A percentile compares a stretch with the other conserved stretches of the same genome.
Conservation (phyloP, 306 rosid species). For the Cucurbita pepo region DNA sequence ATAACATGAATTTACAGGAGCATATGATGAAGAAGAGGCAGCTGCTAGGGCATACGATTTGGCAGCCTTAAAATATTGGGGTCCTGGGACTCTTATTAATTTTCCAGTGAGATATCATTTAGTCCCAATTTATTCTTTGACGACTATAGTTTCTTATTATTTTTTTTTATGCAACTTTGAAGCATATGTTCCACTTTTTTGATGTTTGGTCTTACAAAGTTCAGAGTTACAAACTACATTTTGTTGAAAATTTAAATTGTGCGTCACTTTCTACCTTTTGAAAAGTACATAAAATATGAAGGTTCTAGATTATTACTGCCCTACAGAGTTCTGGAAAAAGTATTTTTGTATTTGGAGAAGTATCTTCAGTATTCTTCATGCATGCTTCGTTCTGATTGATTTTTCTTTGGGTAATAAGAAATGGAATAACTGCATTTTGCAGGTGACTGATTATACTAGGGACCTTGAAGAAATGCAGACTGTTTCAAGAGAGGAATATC, state of each 20-base stretch:
- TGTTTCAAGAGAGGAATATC: slow-evolving; percentile 88
- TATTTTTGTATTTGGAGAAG: neutral
- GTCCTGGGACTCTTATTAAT: slow-evolving; percentile 94
- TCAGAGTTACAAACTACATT: neutral
- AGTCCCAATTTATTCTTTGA: neutral
- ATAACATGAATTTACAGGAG: slow-evolving; percentile 37
- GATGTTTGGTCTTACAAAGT: neutral
- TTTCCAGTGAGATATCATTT: slow-evolving; percentile 58
- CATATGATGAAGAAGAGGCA: slow-evolving; percentile 97
- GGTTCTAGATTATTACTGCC: neutral
- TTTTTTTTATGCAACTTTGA: neutral
- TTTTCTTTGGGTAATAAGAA: neutral
- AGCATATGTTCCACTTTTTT: neutral
- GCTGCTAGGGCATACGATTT: slow-evolving; percentile 99
- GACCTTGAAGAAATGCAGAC: slow-evolving; percentile 99
- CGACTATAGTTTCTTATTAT: neutral
- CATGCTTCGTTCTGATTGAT: neutral
- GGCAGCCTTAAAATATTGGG: slow-evolving; percentile 99
- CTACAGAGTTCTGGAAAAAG: neutral
- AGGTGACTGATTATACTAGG: slow-evolving; percentile 93
- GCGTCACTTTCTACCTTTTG: neutral
- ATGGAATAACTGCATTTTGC: slow-evolving; percentile 11
- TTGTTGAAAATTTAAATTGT: neutral
- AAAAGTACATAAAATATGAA: neutral
- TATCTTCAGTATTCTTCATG: neutral